Base-by-base conservation (phyloP, 805 yeast genomes). In the Kodamaea hsintzibuensis region DNA sequence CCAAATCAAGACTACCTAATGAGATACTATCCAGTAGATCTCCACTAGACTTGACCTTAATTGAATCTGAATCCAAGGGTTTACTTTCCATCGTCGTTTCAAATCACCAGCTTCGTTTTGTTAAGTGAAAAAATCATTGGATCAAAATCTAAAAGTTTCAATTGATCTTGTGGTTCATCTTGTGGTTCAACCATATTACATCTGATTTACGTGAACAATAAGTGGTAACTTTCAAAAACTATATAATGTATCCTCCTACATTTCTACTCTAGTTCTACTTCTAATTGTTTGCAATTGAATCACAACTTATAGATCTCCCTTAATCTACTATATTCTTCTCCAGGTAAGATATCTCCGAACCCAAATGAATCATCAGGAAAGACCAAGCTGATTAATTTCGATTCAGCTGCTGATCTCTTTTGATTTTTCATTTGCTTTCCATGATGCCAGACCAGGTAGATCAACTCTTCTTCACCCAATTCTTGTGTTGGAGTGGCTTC, bases 381-480 rank as follows among this genome's bases (percentile, higher is more conserved):
- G 40, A 14, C 57, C 57, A 45, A 43, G 33, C 39, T 44, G 16
- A 85, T 82, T 76, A 87, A 75, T 27, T 71, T 73, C 22, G 72
- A 65, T 61, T 87, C 92, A 74, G 81, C 84, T 0, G 69, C 73
- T 1, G 82, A 71, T 58, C 91, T 71, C 49, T 71, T 68, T 45
- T 72, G 72, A 2, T 70, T 60, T 33, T 67, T 66, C 82, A 87
- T 78, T 62, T 83, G 88, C 7, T 79, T 76, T 3, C 86, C 88
- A 51, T 66, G 53, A 49, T 82, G 73, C 64, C 82, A 75, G 18
- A 86, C 62, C 16, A 82, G 80, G 69, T 82, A 76, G 30, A 87
- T 84, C 54, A 87, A 67, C 55, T 84, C 88, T 64, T 87, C 92
- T 58, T 86, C 87, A 1, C 89, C 90, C 45, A 81, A 64, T 25